Evolutionary conservation across 345 rosid genomes (phyloP).

Genomic region (Durio zibethinus): DNA sequence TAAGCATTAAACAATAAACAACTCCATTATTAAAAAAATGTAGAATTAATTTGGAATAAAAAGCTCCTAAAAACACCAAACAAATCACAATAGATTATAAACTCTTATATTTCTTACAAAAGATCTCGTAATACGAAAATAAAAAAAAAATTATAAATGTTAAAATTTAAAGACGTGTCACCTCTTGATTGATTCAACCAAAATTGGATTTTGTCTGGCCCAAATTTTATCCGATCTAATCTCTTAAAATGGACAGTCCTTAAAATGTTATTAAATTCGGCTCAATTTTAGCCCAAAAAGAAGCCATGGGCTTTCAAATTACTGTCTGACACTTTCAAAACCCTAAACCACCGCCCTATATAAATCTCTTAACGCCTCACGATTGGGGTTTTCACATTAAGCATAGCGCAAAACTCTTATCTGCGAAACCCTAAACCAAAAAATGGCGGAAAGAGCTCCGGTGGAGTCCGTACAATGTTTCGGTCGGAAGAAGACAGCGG

Average conservation of each 20-base stretch:
- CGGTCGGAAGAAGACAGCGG: constrained; percentile 83
- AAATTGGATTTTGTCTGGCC: background rate
- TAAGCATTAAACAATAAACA: no score
- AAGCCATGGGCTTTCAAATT: background rate
- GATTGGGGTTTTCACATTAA: constrained; percentile 18
- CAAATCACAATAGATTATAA: no score
- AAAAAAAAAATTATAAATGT: no score
- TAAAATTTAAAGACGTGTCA: no score
- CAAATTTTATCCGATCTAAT: background rate
- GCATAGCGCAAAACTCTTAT: background rate
- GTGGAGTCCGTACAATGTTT: constrained; percentile 67
- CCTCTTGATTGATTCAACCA: no score
- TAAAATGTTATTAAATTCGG: background rate
- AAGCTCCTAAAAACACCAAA: no score
- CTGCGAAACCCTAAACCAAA: background rate
- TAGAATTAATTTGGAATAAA: no score
- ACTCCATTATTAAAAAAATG: no score
- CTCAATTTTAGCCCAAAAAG: background rate
- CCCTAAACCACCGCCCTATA: background rate
- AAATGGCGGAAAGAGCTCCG: constrained; percentile 11
- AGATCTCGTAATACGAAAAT: no score
- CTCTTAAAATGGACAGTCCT: background rate
- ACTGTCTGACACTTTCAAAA: background rate
- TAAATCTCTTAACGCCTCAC: background rate
- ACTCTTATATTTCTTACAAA: no score